Evolutionary conservation across 345 rosid genomes (phyloP).

Genomic region (Viola odorata): DNA sequence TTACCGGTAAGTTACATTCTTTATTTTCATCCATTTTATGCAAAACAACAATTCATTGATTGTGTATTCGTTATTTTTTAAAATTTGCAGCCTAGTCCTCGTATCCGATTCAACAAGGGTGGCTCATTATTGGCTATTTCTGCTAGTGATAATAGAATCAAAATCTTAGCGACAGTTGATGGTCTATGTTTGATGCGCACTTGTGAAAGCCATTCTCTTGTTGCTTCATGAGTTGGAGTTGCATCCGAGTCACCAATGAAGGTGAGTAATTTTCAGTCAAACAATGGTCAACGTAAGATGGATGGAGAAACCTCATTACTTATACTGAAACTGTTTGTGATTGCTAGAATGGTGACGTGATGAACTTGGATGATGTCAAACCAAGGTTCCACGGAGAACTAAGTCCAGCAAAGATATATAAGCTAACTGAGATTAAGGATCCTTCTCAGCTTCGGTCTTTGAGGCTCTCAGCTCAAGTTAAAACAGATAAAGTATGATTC

Average conservation of each 20-base stretch:
- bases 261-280: conserved; percentile 4
- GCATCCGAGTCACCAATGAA: conserved; percentile 1
- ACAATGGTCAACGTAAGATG: neutral
- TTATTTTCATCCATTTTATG: neutral
- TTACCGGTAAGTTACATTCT: conserved; percentile 22
- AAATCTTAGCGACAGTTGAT: conserved; percentile 24
- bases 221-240: conserved; percentile 13
- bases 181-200: conserved; percentile 22
- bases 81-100: conserved; percentile 27
- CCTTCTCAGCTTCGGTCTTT: conserved; percentile 27
- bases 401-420: conserved; percentile 17
- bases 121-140: conserved; percentile 62
- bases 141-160: conserved; percentile 43
- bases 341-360: conserved; percentile 30
- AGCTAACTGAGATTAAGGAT: conserved; percentile 27
- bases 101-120: conserved; percentile 68
- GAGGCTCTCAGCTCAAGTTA: conserved; percentile 24
- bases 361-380: conserved; percentile 21
- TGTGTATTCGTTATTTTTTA: neutral
- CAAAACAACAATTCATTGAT: neutral
- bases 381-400: conserved; percentile 22
- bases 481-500: conserved; percentile 27
- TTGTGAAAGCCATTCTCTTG: conserved; percentile 15
- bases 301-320: neutral
- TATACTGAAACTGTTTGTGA: neutral